Evolutionary conservation across 805 yeast species (phyloP).

Genomic region (Lipomyces mesembrius): DNA sequence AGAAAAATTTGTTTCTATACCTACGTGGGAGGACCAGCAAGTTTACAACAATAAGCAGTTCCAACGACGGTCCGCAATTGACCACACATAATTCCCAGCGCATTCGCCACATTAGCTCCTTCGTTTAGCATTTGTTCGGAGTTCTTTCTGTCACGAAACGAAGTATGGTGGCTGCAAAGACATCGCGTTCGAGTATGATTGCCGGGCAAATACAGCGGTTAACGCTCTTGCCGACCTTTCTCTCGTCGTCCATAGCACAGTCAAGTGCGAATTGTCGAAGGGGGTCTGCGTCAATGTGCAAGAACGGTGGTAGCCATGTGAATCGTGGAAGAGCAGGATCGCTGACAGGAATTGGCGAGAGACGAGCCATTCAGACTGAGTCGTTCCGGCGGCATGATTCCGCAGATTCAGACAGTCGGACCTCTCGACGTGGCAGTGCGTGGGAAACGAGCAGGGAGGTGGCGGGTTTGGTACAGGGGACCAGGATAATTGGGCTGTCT

Average conservation of each 20-base stretch:
- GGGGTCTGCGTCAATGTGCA: neutral
- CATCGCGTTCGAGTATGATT: neutral
- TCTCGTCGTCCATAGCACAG: neutral
- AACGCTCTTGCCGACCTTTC: neutral
- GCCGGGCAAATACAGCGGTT: neutral
- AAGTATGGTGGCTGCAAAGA: neutral
- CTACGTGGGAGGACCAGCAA: neutral
- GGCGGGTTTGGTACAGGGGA: neutral
- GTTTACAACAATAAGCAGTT: neutral
- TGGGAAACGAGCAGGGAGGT: neutral
- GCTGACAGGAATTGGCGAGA: neutral
- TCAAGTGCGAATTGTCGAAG: neutral
- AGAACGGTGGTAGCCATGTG: neutral
- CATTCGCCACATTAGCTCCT: neutral
- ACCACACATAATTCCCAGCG: neutral
- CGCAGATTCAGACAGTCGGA: neutral
- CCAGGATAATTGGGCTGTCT: neutral
- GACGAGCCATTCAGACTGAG: neutral
- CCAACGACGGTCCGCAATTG: neutral
- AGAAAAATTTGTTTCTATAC: neutral
- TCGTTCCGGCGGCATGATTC: neutral
- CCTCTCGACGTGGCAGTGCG: neutral
- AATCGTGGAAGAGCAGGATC: neutral
- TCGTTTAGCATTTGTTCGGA: neutral
- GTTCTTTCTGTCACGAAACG: neutral